Conservation (phyloP, 179 eudicot genomes). For the Silene noctiflora region DNA sequence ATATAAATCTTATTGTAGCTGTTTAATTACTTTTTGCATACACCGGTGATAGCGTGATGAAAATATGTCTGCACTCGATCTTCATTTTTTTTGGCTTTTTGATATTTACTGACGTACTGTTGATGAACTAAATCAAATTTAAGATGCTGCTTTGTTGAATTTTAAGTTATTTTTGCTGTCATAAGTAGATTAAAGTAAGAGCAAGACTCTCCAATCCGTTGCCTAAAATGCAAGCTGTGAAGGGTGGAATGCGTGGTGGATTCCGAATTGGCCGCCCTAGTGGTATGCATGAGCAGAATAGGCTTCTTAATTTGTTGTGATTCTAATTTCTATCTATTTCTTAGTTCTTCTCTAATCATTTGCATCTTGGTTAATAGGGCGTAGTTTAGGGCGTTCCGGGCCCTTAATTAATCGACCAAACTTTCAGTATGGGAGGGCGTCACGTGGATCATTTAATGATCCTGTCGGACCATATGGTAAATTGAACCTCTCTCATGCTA, state of each 20-base stretch:
- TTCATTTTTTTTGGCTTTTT: background rate
- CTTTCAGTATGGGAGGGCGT: conserved; percentile 52
- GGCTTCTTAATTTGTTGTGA: conserved; percentile 22
- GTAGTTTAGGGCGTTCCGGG: conserved; percentile 52
- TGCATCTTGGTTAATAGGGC: conserved; percentile 39
- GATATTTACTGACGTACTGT: background rate
- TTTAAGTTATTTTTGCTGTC: background rate
- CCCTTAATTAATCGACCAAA: conserved; percentile 39
- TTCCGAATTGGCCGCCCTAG: conserved; percentile 59
- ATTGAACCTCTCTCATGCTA: background rate
- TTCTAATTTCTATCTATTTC: conserved; percentile 3
- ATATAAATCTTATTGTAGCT: background rate
- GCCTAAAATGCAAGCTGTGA: conserved; percentile 88
- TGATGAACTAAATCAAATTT: background rate
- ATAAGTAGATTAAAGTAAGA: conserved; percentile 51
- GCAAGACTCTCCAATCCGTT: conserved; percentile 83
- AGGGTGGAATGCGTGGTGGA: conserved; percentile 89
- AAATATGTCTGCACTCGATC: background rate
- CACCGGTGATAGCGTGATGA: background rate
- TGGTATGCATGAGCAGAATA: conserved; percentile 21
- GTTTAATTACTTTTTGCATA: background rate
- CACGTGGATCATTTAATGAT: conserved; percentile 51
- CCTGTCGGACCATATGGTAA: conserved; percentile 55
- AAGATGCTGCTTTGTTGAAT: background rate
- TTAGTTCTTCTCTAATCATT: background rate